Evolutionary conservation across 2,329 filamentous ascomycete genomes (phyloP), one percentile per base, ranked within the genome.

Genomic region (Dactylellina parvicollis): DNA sequence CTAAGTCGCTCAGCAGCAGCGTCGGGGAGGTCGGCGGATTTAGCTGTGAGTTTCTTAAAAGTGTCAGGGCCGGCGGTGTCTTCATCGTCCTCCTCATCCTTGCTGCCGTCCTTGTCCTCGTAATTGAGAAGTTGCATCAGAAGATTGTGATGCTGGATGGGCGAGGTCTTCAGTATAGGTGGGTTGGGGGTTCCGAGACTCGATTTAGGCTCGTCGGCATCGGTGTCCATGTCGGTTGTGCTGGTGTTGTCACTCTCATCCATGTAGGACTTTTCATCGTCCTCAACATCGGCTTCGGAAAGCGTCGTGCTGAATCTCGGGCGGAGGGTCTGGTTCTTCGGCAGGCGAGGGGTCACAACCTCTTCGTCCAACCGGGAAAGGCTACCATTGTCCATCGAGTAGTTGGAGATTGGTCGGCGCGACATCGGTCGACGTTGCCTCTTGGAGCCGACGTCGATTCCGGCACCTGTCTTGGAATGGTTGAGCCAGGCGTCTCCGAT

Each of bases 401-500:
- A 73, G 24, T 65, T 54, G 7, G 69, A 73, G 18, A 59, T 38
- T 7, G 60, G 60, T 36, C 69, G 60, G 42, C 60, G 60, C 16
- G 69, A 73, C 54, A 59, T 61, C 16, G 69, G 69, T 54, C 69
- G 60, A 20, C 69, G 69, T 40, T 2, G 49, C 22, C 56, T 72
- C 60, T 64, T 73, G 2, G 57, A 50, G 4, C 69, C 69, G 22
- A 73, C 55, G 16, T 66, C 69, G 14, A 73, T 47, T 20, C 60
- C 69, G 5, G 69, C 52, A 18, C 69, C 69, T 22, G 47, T 57
- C 38, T 73, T 73, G 14, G 71, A 73, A 40, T 75, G 56, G 66
- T 86, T 90, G 38, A 97, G 85, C 94, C 94, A 99, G 54, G 88
- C 90, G 81, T 98, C 94, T 49, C 93, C 93, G 78, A 99, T 98